Evolutionary conservation across 345 rosid genomes (phyloP), one percentile per base, ranked within the genome.

Genomic region (Citrus hindsii): DNA sequence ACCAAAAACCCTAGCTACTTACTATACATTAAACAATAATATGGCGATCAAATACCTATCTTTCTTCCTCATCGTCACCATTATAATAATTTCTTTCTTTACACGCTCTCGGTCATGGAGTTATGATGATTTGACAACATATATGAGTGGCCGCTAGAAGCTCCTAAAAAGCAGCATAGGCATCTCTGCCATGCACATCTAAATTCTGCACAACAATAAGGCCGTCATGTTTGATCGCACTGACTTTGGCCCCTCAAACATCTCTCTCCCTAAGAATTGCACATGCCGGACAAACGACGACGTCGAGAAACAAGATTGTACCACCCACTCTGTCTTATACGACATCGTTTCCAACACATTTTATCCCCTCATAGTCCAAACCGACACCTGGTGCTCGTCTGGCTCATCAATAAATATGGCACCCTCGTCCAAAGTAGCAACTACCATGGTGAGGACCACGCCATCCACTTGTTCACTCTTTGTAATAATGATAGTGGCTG

Each of bases 101-200:
- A 22, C 4, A 38, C 9, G 6, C n/a, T 67, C 53, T 38, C 21
- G 2, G 0, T 64, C 68, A 5, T 0, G 14, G 16, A 60, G 30
- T 24, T 8, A 25, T 4, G 18, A 63, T 6, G 8, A 28, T 13
- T 7, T 9, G 21, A 28, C 22, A 0, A 28, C 35, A 8, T 3
- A 13, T 13, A 27, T 14, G 35, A 83, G 80, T 6, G 91, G 89
- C 10, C n/a, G 55, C 38, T 88, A 92, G 92, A 78, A 77, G n/a
- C 77, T 87, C 19, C 82, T 88, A 28, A 81, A 78, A 62, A 77
- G 83, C 58, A 91, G 87, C 89, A 80, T 89, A 59, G 96, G 98
- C 78, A 70, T 94, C 75, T 94, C 93, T n/a, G 91, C 95, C 75
- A 90, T 92, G 98, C 95, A 94, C 88, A 90, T 91, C 87, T 93